Percentiles rank a stretch among this genome's conserved stretches.
Conservation (phyloP, 2,329 filamentous ascomycete genomes). For the Emericellopsis atlantica region DNA sequence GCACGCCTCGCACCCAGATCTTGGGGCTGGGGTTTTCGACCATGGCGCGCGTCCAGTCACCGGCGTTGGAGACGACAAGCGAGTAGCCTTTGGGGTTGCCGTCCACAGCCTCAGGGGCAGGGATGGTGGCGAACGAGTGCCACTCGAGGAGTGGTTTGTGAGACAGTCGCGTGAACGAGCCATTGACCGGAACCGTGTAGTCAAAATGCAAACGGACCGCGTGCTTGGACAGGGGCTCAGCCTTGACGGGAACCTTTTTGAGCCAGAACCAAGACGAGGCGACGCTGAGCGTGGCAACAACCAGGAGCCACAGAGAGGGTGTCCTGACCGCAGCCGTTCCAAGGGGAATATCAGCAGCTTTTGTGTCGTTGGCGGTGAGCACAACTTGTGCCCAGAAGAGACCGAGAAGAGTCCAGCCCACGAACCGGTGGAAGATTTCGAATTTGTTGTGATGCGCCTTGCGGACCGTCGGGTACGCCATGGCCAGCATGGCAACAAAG, state of each 20-base stretch:
- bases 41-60: conserved; percentile 58
- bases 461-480: conserved; percentile 53
- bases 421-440: conserved; percentile 59
- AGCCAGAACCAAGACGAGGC: conserved; percentile 63
- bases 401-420: conserved; percentile 54
- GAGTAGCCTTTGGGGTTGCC: conserved; percentile 34
- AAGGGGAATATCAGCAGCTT: conserved; percentile 17
- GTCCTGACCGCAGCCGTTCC: conserved; percentile 22
- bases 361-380: conserved; percentile 33
- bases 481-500: conserved; percentile 44
- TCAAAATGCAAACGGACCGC: conserved; percentile 59
- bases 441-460: conserved; percentile 54
- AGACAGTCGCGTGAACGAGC: conserved; percentile 40
- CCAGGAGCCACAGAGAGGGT: conserved; percentile 53
- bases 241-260: conserved; percentile 50
- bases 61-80: conserved; percentile 57
- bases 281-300: conserved; percentile 50
- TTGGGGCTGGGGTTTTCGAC: conserved; percentile 48
- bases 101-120: conserved; percentile 29
- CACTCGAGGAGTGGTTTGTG: conserved; percentile 54
- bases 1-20: conserved; percentile 57
- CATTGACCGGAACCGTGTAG: conserved; percentile 43
- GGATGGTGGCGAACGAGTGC: conserved; percentile 67
- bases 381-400: conserved; percentile 55
- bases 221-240: conserved; percentile 58